Percentiles rank a stretch among this genome's conserved stretches.
Conservation (phyloP, 108 stramenopile genomes). For the Nitzschia inconspicua region DNA sequence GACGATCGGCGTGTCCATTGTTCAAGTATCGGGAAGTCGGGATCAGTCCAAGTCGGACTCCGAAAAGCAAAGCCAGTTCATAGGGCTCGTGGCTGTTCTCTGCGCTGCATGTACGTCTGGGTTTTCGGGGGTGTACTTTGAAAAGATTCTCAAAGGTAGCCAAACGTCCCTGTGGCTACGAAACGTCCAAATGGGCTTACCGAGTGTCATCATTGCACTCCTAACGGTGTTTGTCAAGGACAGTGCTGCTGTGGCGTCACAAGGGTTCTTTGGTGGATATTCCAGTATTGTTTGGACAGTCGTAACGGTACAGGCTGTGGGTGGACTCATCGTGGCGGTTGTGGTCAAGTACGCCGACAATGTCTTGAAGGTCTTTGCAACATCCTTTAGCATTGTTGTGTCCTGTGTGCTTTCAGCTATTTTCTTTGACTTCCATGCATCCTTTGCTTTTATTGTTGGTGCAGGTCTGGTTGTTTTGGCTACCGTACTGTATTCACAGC, state of each 20-base stretch:
- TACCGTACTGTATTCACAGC: conserved; percentile 72
- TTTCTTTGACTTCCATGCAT: conserved; percentile 89
- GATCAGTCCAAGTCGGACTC: conserved; percentile 26
- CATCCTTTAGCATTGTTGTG: conserved; percentile 91
- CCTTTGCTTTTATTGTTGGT: conserved; percentile 59
- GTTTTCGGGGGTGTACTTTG: conserved; percentile 97
- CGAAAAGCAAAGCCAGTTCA: conserved; percentile 48
- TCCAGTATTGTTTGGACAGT: conserved; percentile 77
- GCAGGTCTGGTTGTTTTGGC: conserved; percentile 69
- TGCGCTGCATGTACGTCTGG: conserved; percentile 94
- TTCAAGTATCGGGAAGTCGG: conserved; percentile 72
- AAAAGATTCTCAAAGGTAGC: conserved; percentile 92
- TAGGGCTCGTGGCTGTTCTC: conserved; percentile 89
- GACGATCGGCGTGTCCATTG: conserved; percentile 88
- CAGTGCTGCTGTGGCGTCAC: conserved; percentile 34
- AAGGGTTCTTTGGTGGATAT: conserved; percentile 94
- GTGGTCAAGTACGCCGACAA: conserved; percentile 98
- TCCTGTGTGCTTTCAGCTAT: conserved; percentile 85
- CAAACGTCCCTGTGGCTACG: conserved; percentile 89
- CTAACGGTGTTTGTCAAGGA: conserved; percentile 75
- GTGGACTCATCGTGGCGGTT: conserved; percentile 95
- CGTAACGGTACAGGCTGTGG: conserved; percentile 91
- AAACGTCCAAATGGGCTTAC: conserved; percentile 97
- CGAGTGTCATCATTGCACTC: conserved; percentile 82
- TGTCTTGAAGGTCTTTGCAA: conserved; percentile 95